These are phyloP conservation scores for Acanthamoeba sp. DNA, from an alignment of 208 protist genomes.

Conservation along the genomic window DNA sequence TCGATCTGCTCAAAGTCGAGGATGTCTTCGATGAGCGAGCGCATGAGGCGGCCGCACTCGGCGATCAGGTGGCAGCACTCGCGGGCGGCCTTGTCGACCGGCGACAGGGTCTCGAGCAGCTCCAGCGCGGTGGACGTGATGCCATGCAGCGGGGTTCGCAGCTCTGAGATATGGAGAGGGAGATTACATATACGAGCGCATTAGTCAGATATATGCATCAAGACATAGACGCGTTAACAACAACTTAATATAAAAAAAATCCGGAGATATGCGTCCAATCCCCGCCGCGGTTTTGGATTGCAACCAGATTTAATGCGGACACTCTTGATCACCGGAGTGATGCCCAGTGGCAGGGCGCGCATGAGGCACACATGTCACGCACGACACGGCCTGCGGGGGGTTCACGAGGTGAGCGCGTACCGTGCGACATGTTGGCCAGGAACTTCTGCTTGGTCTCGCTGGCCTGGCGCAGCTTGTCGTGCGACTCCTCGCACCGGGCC, in stretches of 20 bases:
- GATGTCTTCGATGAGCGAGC: slow-evolving; percentile 38
- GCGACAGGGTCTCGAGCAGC: slow-evolving; percentile 8
- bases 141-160: slow-evolving; percentile 46
- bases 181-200: too few species aligned
- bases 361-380: too few species aligned
- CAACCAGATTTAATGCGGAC: neutral
- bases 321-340: too few species aligned
- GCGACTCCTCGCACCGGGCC: neutral
- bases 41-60: slow-evolving; percentile 28
- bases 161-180: neutral
- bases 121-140: slow-evolving; percentile 50
- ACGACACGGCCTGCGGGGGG: too few species aligned
- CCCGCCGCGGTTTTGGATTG: neutral
- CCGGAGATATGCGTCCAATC: neutral
- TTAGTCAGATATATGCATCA: too few species aligned
- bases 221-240: too few species aligned
- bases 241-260: neutral
- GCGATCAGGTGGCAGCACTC: slow-evolving; percentile 29
- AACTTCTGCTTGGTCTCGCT: slow-evolving; percentile 27
- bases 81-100: neutral
- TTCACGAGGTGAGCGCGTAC: neutral
- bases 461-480: neutral
- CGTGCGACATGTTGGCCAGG: slow-evolving; percentile 55
- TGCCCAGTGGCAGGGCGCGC: too few species aligned
- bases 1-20: slow-evolving; percentile 63